Evolutionary conservation across 208 protist genomes (phyloP), one percentile per base, ranked within the genome.

Genomic region (Wallacemonas sp.): DNA sequence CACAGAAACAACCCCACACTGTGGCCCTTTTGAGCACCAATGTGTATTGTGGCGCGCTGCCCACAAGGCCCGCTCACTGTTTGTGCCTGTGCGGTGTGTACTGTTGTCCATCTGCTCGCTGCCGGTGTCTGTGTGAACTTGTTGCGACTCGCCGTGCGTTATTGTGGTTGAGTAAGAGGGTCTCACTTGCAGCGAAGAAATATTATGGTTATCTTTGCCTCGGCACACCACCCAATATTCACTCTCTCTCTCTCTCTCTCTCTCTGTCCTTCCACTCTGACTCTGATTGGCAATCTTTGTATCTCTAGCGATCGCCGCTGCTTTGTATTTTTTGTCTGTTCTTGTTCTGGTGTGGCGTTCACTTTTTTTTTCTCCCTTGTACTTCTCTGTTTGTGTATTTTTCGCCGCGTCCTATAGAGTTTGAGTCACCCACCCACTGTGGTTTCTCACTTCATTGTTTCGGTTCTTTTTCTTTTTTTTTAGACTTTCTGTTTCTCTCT

Each of bases 331-430:
- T 46, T 54, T 56, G 23, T 38, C 17, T 19, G 21, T 34, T 23
- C 34, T 61, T 19, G 44, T 21, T 52, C 5, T 52, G 29, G 6
- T 47, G n/a, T 60, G 9, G 24, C 32, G 3, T 58, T 34, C 19
- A 29, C 36, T 47, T 48, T 66, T 61, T 46, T 44, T 49, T 39
- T 66, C 58, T 58, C 38, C 61, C 38, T 38, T 61, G 21, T 61
- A 11, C 46, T 3, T 36, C n/a, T 33, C 26, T 61, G 32, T 54
- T 27, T 60, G 1, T 43, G 8, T 26, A 46, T 62, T 43, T 52
- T 26, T 63, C 5, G 32, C 12, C 2, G 2, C 2, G 36, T 47
- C 34, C 46, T 30, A 1, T 26, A 34, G 1, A 33, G 26, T 24
- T 56, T 56, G 48, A 17, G 6, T 21, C 16, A 34, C 48, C 3